phyloP scores from a whole-genome alignment of 2,329 filamentous ascomycete species.

The Scortechinia acanthostroma region DNA sequence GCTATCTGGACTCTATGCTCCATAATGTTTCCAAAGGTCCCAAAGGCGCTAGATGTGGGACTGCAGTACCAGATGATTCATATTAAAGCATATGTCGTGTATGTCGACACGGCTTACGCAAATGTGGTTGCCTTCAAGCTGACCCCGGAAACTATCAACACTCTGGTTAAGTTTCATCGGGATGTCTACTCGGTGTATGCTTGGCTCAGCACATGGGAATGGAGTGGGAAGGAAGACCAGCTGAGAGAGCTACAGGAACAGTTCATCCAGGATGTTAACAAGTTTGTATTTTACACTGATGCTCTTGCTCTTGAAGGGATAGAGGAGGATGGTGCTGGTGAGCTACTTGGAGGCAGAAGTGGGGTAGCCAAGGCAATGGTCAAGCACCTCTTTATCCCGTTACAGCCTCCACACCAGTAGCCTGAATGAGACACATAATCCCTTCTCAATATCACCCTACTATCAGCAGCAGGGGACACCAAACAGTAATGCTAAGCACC shows the following conservation, averaged over 20 bases:
- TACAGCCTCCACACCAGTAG: too few relatives aligned
- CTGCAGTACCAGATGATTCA: conserved; percentile 91
- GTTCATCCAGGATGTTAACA: conserved; percentile 93
- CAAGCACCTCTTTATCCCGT: conserved; percentile 74
- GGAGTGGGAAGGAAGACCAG: conserved; percentile 93
- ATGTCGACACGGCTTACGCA: conserved; percentile 96
- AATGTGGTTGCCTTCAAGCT: conserved; percentile 98
- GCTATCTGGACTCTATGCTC: conserved; percentile 94
- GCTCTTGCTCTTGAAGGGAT: conserved; percentile 86
- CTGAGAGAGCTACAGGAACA: conserved; percentile 96
- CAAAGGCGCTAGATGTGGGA: conserved; percentile 78
- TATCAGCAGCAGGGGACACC: too few relatives aligned
- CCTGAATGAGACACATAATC: too few relatives aligned
- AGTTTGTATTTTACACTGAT: conserved; percentile 86
- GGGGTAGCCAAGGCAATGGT: conserved; percentile 88
- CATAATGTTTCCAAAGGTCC: conserved; percentile 83
- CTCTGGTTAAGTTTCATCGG: conserved; percentile 91
- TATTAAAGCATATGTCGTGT: conserved; percentile 93
- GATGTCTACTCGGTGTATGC: conserved; percentile 88
- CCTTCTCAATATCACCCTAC: too few relatives aligned
- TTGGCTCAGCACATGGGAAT: conserved; percentile 82
- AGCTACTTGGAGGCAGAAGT: conserved; percentile 82
- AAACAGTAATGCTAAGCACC: too few relatives aligned
- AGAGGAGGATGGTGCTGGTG: conserved; percentile 91
- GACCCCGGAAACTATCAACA: conserved; percentile 86